These are phyloP conservation scores for Spergularia marina DNA, from an alignment of 148 eudicot species.

Conservation along the genomic window DNA sequence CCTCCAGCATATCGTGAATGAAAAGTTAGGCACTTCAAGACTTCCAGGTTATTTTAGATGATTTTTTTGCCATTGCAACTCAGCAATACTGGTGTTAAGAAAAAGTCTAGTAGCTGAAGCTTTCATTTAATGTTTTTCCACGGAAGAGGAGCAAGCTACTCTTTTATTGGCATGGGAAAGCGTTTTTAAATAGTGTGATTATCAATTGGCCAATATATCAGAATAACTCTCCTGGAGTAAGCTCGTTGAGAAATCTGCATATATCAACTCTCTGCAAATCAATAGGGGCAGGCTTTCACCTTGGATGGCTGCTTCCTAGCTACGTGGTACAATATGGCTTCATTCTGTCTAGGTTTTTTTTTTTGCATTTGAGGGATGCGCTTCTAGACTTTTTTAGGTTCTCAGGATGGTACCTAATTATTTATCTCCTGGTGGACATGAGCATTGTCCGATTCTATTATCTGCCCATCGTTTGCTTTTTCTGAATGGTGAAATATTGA, in stretches of 20 bases:
- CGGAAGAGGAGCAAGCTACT: not conserved
- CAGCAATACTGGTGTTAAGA: not conserved
- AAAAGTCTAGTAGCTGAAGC: not conserved
- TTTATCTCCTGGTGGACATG: not conserved
- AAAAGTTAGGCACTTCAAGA: not conserved
- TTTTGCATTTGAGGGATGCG: not conserved
- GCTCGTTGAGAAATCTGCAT: not conserved
- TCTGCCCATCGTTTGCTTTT: not conserved
- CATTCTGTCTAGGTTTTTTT: not conserved
- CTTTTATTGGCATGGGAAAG: not conserved
- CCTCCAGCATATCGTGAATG: not conserved
- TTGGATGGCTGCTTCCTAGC: slow-evolving; percentile 3
- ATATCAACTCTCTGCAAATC: not conserved
- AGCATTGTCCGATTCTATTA: not conserved
- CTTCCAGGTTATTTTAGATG: not conserved
- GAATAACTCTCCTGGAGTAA: not conserved
- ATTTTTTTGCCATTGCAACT: not conserved
- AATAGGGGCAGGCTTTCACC: slow-evolving; percentile 5
- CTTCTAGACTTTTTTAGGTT: not conserved
- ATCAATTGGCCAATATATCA: not conserved
- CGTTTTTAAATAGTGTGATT: slow-evolving; percentile 5
- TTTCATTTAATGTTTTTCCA: not conserved
- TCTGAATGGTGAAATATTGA: not conserved
- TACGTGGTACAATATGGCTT: not conserved
- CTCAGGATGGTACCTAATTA: not conserved